Evolutionary conservation across 139 green algal species (phyloP).

Genomic region (Axilococcus clingmanii): DNA sequence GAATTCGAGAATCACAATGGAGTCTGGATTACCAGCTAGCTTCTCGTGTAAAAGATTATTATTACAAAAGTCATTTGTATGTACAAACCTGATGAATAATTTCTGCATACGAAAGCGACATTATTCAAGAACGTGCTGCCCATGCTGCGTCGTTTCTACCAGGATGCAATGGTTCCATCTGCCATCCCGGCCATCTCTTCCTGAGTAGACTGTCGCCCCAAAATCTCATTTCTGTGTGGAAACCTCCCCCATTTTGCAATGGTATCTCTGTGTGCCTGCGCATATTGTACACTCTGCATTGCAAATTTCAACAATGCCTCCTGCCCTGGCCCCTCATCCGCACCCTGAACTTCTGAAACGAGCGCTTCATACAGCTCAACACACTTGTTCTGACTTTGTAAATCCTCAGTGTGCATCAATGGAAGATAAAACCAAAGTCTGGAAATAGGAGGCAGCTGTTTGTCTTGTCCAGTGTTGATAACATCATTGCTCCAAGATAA

Average conservation of each 20-base stretch:
- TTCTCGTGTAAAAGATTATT: too few species aligned
- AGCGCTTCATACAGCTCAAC: conserved; percentile 7
- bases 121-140: too few species aligned
- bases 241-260: conserved; percentile 33
- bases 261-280: conserved; percentile 14
- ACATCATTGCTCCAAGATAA: background rate
- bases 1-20: too few species aligned
- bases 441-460: conserved; percentile 17
- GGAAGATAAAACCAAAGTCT: conserved; percentile 28
- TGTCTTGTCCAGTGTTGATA: background rate
- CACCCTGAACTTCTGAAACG: conserved; percentile 1
- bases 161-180: conserved; percentile 37
- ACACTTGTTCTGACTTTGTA: conserved; percentile 41
- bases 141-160: too few species aligned
- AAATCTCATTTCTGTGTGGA: conserved; percentile 47
- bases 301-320: conserved; percentile 1
- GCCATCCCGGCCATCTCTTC: conserved; percentile 39
- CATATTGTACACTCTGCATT: conserved; percentile 9
- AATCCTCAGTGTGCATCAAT: conserved; percentile 43
- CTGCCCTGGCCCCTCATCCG: background rate
- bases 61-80: too few species aligned
- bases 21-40: too few species aligned
- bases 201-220: conserved; percentile 36
- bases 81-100: background rate
- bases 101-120: background rate